phyloP scores from a whole-genome alignment of 2,329 filamentous ascomycete species.

The Paradendryphiella salina region DNA sequence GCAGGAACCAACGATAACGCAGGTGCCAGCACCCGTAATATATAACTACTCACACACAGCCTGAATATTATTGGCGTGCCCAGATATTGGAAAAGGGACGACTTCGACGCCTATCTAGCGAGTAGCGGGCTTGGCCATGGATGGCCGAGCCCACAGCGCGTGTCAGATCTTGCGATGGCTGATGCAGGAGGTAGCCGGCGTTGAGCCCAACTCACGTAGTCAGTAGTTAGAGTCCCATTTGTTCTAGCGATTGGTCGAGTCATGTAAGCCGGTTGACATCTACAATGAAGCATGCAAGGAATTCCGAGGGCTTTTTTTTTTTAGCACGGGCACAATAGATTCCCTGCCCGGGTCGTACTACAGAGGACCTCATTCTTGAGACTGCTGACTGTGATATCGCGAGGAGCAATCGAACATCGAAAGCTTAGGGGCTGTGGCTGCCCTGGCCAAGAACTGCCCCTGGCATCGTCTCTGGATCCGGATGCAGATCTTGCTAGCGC shows the following conservation, averaged over 20 bases:
- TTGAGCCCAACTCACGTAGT: neutral
- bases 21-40: slow-evolving; percentile 7
- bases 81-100: slow-evolving; percentile 5
- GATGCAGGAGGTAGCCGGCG: neutral
- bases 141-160: slow-evolving; percentile 11
- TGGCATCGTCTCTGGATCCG: slow-evolving; percentile 2
- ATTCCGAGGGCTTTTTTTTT: too few species aligned
- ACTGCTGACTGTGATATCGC: neutral
- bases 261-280: neutral
- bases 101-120: slow-evolving; percentile 1
- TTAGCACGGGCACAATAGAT: too few species aligned
- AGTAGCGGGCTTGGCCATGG: slow-evolving; percentile 17
- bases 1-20: neutral
- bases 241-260: neutral
- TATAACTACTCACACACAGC: slow-evolving; percentile 3
- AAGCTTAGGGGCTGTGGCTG: slow-evolving; percentile 1
- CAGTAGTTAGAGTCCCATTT: neutral
- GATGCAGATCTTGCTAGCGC: slow-evolving; percentile 8
- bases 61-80: slow-evolving; percentile 6
- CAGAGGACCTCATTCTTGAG: too few species aligned
- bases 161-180: slow-evolving; percentile 10
- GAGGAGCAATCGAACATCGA: neutral
- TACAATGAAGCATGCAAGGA: neutral
- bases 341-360: too few species aligned
- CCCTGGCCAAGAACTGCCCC: slow-evolving; percentile 6